Evolutionary conservation across 257 asterid species (phyloP).

Genomic region (Nicotiana knightiana): DNA sequence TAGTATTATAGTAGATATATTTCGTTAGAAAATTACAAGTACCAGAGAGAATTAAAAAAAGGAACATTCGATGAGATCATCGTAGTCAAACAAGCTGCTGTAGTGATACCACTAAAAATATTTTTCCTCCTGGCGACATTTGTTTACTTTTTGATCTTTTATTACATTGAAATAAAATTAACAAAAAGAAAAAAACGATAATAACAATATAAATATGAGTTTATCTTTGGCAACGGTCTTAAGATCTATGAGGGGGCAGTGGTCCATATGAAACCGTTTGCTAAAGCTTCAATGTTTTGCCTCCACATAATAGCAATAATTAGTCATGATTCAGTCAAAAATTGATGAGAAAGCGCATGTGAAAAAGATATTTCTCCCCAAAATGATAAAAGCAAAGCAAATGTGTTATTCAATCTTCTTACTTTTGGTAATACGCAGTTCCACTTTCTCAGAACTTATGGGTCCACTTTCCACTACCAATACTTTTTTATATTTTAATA

Average conservation of each 20-base stretch:
- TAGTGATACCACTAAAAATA: too few relatives aligned
- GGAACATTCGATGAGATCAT: too few relatives aligned
- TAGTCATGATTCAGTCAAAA: constrained; percentile 39
- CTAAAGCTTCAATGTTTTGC: not conserved
- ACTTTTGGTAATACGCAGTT: constrained; percentile 29
- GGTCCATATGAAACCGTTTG: not conserved
- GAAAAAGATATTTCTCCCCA: constrained; percentile 2
- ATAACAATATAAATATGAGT: too few relatives aligned
- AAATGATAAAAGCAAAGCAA: constrained; percentile 18
- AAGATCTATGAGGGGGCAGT: not conserved
- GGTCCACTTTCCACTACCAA: constrained; percentile 45
- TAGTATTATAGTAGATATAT: too few relatives aligned
- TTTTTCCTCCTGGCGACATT: too few relatives aligned
- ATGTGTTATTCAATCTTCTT: constrained; percentile 17
- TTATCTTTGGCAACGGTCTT: not conserved
- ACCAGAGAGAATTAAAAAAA: too few relatives aligned
- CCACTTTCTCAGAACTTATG: constrained; percentile 32
- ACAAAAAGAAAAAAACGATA: too few relatives aligned
- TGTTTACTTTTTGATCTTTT: too few relatives aligned
- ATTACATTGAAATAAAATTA: too few relatives aligned
- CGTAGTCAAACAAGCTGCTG: too few relatives aligned
- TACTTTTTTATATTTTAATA: not conserved
- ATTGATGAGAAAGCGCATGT: constrained; percentile 17
- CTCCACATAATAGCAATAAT: not conserved
- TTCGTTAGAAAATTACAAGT: too few relatives aligned